A percentile compares a stretch with the other conserved stretches of the same genome.
phyloP scores from a whole-genome alignment of 2,329 filamentous ascomycete species.

The Diaporthe amygdali region DNA sequence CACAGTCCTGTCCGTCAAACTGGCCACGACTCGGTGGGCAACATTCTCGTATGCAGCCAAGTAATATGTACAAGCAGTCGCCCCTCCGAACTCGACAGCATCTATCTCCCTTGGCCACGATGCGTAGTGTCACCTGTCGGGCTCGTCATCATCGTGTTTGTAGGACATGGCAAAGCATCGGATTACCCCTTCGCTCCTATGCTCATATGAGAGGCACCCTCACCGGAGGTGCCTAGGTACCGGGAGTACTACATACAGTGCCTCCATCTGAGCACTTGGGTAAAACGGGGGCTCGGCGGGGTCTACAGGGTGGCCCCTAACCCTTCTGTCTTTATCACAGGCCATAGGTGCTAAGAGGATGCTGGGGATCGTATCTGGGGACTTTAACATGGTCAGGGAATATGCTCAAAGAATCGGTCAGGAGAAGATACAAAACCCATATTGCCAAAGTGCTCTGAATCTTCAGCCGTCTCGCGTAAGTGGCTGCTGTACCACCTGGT shows the following conservation, averaged over 20 bases:
- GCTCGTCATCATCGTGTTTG: conserved; percentile 1
- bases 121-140: neutral
- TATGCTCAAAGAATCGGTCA: too few species aligned
- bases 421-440: too few species aligned
- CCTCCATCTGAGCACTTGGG: neutral
- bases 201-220: neutral
- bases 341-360: too few species aligned
- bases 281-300: too few species aligned
- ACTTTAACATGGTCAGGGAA: too few species aligned
- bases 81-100: neutral
- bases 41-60: neutral
- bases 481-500: too few species aligned
- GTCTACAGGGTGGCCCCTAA: neutral
- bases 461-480: too few species aligned
- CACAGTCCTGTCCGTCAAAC: neutral
- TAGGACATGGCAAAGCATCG: neutral
- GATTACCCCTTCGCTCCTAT: neutral
- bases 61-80: too few species aligned
- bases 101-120: neutral
- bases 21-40: neutral
- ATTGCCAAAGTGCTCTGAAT: too few species aligned
- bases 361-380: too few species aligned
- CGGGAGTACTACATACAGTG: too few species aligned
- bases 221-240: neutral
- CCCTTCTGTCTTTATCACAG: neutral